Evolutionary conservation across 2,329 filamentous ascomycete species (phyloP).

Genomic region (Pseudovirgaria hyperparasitica): DNA sequence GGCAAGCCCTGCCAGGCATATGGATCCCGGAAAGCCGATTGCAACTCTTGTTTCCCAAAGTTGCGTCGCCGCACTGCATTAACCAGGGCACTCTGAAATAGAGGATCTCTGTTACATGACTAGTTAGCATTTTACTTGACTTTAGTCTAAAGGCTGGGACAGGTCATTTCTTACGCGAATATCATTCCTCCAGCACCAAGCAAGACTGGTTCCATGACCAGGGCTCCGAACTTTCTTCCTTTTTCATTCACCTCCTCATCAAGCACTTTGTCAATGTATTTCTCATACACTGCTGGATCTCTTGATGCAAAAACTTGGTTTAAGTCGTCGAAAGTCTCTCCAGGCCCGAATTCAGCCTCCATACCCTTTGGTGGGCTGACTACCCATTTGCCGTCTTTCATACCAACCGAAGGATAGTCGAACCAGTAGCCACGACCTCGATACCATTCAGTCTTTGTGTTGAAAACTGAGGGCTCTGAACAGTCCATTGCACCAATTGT

Average conservation of each 20-base stretch:
- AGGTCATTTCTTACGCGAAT: constrained; percentile 55
- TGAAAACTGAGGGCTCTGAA: constrained; percentile 63
- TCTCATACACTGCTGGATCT: constrained; percentile 37
- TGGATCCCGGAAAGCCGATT: constrained; percentile 5
- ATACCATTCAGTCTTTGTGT: constrained; percentile 81
- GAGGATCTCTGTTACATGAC: constrained; percentile 47
- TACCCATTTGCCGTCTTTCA: constrained; percentile 53
- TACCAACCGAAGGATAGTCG: constrained; percentile 60
- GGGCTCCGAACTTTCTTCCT: constrained; percentile 57
- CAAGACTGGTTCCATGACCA: constrained; percentile 70
- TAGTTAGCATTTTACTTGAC: constrained; percentile 2
- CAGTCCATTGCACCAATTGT: constrained; percentile 84
- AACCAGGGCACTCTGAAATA: constrained; percentile 64
- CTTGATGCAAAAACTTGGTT: constrained; percentile 26
- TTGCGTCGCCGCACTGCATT: constrained; percentile 49
- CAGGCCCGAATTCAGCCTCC: constrained; percentile 31
- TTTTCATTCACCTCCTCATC: constrained; percentile 38
- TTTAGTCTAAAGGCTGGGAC: not conserved
- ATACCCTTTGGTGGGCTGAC: constrained; percentile 44
- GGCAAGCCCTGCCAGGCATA: constrained; percentile 59
- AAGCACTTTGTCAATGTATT: constrained; percentile 45
- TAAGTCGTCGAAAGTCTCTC: constrained; percentile 19
- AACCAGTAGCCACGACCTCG: constrained; percentile 69
- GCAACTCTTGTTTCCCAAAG: constrained; percentile 34
- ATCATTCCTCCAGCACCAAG: constrained; percentile 77